Base-by-base conservation (phyloP, 192 early-diverging fungal species). In the Umbelopsis sp. region DNA sequence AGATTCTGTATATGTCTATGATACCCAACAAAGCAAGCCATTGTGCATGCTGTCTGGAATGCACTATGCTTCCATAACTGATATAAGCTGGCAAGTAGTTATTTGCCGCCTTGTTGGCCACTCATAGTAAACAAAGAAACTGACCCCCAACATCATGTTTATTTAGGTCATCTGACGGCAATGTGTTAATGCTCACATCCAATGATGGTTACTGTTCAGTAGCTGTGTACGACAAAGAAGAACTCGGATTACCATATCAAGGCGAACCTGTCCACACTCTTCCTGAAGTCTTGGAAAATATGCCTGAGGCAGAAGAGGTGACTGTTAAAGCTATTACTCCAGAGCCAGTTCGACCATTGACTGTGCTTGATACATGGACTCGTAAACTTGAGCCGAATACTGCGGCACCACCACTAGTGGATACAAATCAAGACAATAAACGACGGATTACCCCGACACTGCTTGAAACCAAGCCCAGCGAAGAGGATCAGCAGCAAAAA, bases 41-140 rank as follows among this genome's bases (percentile, higher is more conserved):
- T 82, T 96, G 6, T 93, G 88, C 16, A 77, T 90, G 33, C 71
- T 95, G 58, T 80, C 86, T 18, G 91, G 93, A 30, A 80, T 97
- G 67, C 97, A 98, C 76, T 97, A 92, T 77, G 90, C 94, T 16
- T 89, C 93, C 2, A 81, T 97, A 46, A 94, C 95, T 10, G 97
- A 98, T 78, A 69, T 97, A 50, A 80, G 94, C 20, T 97, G 95
- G 96, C 89, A 81, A 72, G 74, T 23, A n/a, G 20, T 52, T 35
- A 20, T 21, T 48, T 20, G 55, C 23, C 1, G n/a, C 16, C 13
- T 13, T 67, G 1, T 27, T 41, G 30, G 18, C 45, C 47, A n/a
- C n/a, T 37, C 45, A 65, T 13, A 30, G 22, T 66, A 58, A 64
- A 21, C 35, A 66, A 41, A 49, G 11, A 49, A 73, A 48, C 22